Percentiles rank a stretch among this genome's conserved stretches.
These are phyloP conservation scores for Boletus pseudo-olivaceus DNA, from an alignment of 768 basidiomycete species.

Conservation along the genomic window DNA sequence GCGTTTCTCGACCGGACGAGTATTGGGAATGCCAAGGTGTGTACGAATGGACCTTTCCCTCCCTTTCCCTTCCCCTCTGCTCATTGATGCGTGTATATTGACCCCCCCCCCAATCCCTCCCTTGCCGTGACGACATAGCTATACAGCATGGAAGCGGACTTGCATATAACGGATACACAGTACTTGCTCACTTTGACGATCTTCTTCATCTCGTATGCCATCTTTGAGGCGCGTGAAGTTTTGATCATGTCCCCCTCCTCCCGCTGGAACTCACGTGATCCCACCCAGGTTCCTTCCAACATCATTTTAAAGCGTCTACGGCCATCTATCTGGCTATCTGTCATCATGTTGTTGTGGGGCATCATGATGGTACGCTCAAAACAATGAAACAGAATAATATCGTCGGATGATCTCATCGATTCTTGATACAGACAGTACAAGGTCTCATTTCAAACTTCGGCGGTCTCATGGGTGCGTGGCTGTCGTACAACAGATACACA, in stretches of 20 bases:
- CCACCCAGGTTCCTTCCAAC: constrained; percentile 60
- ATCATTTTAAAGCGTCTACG: constrained; percentile 68
- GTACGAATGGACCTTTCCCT: neutral
- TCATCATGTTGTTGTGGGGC: constrained; percentile 73
- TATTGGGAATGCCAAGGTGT: constrained; percentile 41
- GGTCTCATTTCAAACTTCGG: constrained; percentile 65
- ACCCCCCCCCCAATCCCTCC: neutral
- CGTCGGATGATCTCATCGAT: neutral
- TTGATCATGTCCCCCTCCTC: neutral
- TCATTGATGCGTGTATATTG: neutral
- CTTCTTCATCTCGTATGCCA: constrained; percentile 60
- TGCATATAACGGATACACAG: constrained; percentile 62
- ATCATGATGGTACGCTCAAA: constrained; percentile 57
- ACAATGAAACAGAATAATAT: neutral
- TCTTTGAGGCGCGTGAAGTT: constrained; percentile 54
- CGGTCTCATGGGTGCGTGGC: constrained; percentile 57
- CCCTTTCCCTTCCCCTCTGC: no score
- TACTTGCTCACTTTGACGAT: constrained; percentile 62
- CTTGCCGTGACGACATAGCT: constrained; percentile 38
- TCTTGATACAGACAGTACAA: constrained; percentile 57
- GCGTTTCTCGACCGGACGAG: constrained; percentile 65
- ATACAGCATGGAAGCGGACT: constrained; percentile 55
- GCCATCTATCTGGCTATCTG: constrained; percentile 74
- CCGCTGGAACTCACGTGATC: neutral
- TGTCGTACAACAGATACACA: neutral